Base-by-base conservation (phyloP, 148 eudicot species). In the Rhododendron mucronatum region DNA sequence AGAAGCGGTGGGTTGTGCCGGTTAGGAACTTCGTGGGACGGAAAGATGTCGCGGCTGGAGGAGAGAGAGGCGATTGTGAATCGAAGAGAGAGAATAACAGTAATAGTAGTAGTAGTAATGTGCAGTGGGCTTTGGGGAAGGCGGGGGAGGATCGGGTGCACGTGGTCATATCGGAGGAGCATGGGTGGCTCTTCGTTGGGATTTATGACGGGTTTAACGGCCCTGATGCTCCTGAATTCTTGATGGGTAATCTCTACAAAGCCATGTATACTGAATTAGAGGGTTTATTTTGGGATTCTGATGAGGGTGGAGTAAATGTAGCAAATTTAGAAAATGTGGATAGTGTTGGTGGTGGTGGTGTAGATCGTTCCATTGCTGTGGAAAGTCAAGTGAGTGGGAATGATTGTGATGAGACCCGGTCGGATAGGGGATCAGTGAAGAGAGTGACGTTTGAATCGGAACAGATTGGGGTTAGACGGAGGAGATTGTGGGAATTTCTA, bases 91-190 rank as follows among this genome's bases (percentile, higher is more conserved):
- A 89, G 87, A 90, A 91, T 39, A 96, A 14, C 4, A 14, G 13
- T 65, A n/a, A n/a, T 65, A 69, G 33, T 28, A 28, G 95, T 93
- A n/a, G 73, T 67, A 71, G 76, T 71, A 71, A 97, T 93, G 96
- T 97, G 30, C 96, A 97, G 89, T 97, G 99, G 99, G 99, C 99
- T 5, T 82, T 97, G 78, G 98, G 99, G 71, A 96, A 96, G 87
- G 99, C 99, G 4, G 99, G 99, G 4, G 99, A 97, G 90, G 99
- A 97, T 92, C 91, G 99, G 76, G 99, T 97, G 5, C 99, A 97
- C 81, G 99, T 97, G 88, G 99, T 97, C 11, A 96, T 97, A 3
- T 97, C 98, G 10, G 99, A 97, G 76, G 99, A 97, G 88, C 96
- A 89, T 84, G 99, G 96, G 45, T 97, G 98, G 98, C 87, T 97